phyloP scores from a whole-genome alignment of 805 yeast species.

The Metschnikowia aberdeeniae region DNA sequence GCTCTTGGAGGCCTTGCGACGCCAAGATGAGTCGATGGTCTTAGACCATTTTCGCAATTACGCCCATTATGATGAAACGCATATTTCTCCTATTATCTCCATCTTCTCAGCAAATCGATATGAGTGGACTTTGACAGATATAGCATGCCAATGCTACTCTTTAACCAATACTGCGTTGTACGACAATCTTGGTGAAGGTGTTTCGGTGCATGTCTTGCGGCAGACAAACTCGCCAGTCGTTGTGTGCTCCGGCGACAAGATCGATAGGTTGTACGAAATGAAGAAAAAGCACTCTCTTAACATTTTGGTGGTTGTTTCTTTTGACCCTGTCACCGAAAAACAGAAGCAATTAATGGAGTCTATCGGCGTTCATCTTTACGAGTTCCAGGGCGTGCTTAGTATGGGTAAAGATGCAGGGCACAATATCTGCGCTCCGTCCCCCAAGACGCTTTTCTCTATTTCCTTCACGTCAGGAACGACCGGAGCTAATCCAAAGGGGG shows the following conservation, averaged over 20 bases:
- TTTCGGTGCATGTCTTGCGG: slow-evolving; percentile 30
- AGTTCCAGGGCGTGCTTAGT: slow-evolving; percentile 29
- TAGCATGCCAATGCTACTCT: slow-evolving; percentile 28
- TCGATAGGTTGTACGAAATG: slow-evolving; percentile 44
- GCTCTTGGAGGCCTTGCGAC: slow-evolving; percentile 28
- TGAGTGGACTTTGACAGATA: slow-evolving; percentile 37
- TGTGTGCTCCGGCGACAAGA: slow-evolving; percentile 45
- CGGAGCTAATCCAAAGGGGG: slow-evolving; percentile 63
- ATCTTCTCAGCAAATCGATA: slow-evolving; percentile 21
- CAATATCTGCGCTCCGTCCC: slow-evolving; percentile 42
- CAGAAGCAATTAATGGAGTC: not conserved
- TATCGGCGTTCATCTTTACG: slow-evolving; percentile 22
- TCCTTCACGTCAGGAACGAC: slow-evolving; percentile 62
- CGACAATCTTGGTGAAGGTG: slow-evolving; percentile 35
- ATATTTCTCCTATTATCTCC: slow-evolving; percentile 17
- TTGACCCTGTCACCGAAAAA: slow-evolving; percentile 15
- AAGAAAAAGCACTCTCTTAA: slow-evolving; percentile 28
- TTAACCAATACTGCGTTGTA: slow-evolving; percentile 38
- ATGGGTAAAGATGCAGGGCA: slow-evolving; percentile 30
- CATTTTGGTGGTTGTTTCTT: slow-evolving; percentile 4
- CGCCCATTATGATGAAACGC: slow-evolving; percentile 3
- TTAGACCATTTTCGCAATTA: slow-evolving; percentile 20
- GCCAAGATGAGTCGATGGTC: slow-evolving; percentile 20
- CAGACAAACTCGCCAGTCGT: slow-evolving; percentile 21
- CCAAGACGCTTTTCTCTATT: slow-evolving; percentile 50